phyloP scores from a whole-genome alignment of 176 grass and related monocot genomes.

The Oryza longistaminata region DNA sequence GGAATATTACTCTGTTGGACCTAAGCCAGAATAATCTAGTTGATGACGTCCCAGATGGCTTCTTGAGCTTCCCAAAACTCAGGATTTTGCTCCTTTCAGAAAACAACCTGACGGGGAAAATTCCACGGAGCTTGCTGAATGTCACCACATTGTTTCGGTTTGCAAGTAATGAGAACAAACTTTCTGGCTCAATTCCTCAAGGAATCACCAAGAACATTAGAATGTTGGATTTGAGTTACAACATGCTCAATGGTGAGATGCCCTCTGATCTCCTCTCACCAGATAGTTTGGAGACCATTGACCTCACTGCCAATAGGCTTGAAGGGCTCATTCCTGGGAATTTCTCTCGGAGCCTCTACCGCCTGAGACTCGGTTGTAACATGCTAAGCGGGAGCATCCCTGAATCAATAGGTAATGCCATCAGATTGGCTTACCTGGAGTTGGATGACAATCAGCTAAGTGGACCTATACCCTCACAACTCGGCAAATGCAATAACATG shows the following conservation, averaged over 20 bases:
- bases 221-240: slow-evolving; percentile 57
- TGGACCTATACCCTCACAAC: slow-evolving; percentile 30
- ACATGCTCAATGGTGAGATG: slow-evolving; percentile 34
- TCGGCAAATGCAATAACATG: slow-evolving; percentile 49
- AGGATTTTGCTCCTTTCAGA: slow-evolving; percentile 47
- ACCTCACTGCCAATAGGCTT: slow-evolving; percentile 49
- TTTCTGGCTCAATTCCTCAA: slow-evolving; percentile 29
- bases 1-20: slow-evolving; percentile 50
- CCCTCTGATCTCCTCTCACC: slow-evolving; percentile 28
- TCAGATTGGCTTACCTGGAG: slow-evolving; percentile 33
- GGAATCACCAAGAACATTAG: slow-evolving; percentile 33
- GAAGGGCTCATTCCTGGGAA: slow-evolving; percentile 33
- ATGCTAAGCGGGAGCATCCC: slow-evolving; percentile 46
- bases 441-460: slow-evolving; percentile 43
- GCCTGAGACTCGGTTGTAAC: slow-evolving; percentile 40
- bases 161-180: slow-evolving; percentile 42
- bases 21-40: slow-evolving; percentile 46
- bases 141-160: slow-evolving; percentile 32
- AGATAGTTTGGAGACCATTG: slow-evolving; percentile 41
- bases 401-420: slow-evolving; percentile 34
- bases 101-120: slow-evolving; percentile 36
- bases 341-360: slow-evolving; percentile 18
- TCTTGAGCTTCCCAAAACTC: slow-evolving; percentile 43
- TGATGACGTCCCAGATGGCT: slow-evolving; percentile 33
- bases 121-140: slow-evolving; percentile 29